These are phyloP conservation scores for Ramalina intermedia DNA, from an alignment of 495 filamentous ascomycete genomes.

Conservation along the genomic window DNA sequence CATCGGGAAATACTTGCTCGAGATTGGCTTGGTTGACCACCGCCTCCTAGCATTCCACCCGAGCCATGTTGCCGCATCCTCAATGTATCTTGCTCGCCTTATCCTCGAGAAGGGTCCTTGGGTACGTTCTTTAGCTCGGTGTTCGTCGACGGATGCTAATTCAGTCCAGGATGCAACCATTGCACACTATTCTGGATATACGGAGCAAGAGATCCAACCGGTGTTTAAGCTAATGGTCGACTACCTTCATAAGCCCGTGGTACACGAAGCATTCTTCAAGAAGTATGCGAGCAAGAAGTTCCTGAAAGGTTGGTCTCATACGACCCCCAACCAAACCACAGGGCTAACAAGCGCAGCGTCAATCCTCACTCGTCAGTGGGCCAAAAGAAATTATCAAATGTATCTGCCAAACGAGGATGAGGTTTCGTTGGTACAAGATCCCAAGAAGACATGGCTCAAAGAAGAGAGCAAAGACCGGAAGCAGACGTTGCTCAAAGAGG, in stretches of 20 bases:
- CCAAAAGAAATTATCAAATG: slow-evolving; percentile 51
- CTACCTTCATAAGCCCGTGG: slow-evolving; percentile 75
- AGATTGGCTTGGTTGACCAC: slow-evolving; percentile 90
- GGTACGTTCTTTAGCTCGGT: slow-evolving; percentile 40
- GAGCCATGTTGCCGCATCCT: slow-evolving; percentile 76
- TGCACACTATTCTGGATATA: slow-evolving; percentile 87
- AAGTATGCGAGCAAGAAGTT: slow-evolving; percentile 99
- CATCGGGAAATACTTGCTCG: slow-evolving; percentile 94
- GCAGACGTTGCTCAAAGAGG: not conserved
- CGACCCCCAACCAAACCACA: not conserved
- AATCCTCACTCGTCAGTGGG: slow-evolving; percentile 82
- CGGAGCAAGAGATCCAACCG: slow-evolving; percentile 80
- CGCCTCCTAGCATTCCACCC: slow-evolving; percentile 77
- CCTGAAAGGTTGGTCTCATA: slow-evolving; percentile 58
- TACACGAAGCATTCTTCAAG: slow-evolving; percentile 95
- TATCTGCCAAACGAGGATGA: slow-evolving; percentile 17
- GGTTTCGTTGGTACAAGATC: not conserved
- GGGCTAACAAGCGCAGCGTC: slow-evolving; percentile 46
- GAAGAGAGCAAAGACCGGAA: not conserved
- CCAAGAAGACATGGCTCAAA: not conserved
- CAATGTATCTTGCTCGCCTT: slow-evolving; percentile 88
- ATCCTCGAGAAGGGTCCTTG: slow-evolving; percentile 81
- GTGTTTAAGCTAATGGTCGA: slow-evolving; percentile 91
- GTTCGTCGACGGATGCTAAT: slow-evolving; percentile 15
- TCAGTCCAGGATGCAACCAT: slow-evolving; percentile 59